Evolutionary conservation across 2,329 filamentous ascomycete genomes (phyloP).

Genomic region (Ceratocystis ficicola): DNA sequence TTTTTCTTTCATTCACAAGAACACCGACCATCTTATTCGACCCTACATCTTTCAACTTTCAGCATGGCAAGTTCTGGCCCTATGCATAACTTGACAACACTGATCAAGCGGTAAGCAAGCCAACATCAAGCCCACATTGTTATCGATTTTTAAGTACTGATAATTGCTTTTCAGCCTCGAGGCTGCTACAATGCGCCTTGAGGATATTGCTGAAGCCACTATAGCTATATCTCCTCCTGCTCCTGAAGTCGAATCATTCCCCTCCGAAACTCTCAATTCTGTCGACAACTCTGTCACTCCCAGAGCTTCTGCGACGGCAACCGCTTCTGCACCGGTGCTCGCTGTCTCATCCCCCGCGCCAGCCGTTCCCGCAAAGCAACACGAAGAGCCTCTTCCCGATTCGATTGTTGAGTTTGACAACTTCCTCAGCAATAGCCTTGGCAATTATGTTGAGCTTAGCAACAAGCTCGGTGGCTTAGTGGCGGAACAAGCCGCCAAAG

Average conservation of each 20-base stretch:
- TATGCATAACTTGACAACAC: slow-evolving; percentile 92
- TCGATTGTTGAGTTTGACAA: slow-evolving; percentile 80
- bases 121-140: background rate
- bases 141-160: background rate
- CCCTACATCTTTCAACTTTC: slow-evolving; percentile 1
- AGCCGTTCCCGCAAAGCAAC: slow-evolving; percentile 31
- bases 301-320: slow-evolving; percentile 18
- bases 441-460: slow-evolving; percentile 66
- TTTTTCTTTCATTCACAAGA: background rate
- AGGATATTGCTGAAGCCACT: slow-evolving; percentile 81
- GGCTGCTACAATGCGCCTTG: slow-evolving; percentile 87
- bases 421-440: slow-evolving; percentile 61
- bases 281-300: slow-evolving; percentile 1
- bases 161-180: slow-evolving; percentile 55
- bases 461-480: slow-evolving; percentile 64
- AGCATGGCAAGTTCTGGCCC: slow-evolving; percentile 63
- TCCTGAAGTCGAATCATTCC: slow-evolving; percentile 30
- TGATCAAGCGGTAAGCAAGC: slow-evolving; percentile 81
- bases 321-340: slow-evolving; percentile 21
- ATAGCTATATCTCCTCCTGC: slow-evolving; percentile 45
- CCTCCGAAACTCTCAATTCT: background rate
- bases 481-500: slow-evolving; percentile 57
- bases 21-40: background rate
- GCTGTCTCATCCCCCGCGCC: slow-evolving; percentile 30
- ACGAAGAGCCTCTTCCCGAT: slow-evolving; percentile 52